Evolutionary conservation across 257 asterid genomes (phyloP).

Genomic region (Rauvolfia tetraphylla): DNA sequence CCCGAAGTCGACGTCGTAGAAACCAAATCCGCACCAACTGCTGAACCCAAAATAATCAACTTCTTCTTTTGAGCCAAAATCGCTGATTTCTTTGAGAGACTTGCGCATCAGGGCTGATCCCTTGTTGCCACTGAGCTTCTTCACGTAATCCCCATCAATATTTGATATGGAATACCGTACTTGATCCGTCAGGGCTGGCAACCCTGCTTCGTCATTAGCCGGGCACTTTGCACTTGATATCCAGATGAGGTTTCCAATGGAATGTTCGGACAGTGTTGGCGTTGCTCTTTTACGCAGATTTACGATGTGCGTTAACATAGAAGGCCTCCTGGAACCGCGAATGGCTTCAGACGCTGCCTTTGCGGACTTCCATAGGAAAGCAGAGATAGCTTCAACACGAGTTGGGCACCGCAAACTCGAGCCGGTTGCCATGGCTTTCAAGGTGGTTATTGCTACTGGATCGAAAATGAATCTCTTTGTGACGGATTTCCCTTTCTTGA

Average conservation of each 20-base stretch:
- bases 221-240: constrained; percentile 37
- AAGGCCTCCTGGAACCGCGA: constrained; percentile 25
- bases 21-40: constrained; percentile 77
- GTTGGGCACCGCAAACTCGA: constrained; percentile 27
- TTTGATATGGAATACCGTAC: constrained; percentile 35
- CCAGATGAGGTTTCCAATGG: constrained; percentile 71
- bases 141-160: constrained; percentile 38
- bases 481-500: constrained; percentile 51
- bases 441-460: constrained; percentile 29
- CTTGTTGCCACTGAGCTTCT: constrained; percentile 38
- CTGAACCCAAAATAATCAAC: constrained; percentile 53
- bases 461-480: constrained; percentile 61
- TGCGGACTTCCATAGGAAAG: constrained; percentile 57
- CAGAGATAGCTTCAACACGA: constrained; percentile 62
- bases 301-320: constrained; percentile 62
- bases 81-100: constrained; percentile 46
- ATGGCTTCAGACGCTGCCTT: constrained; percentile 35
- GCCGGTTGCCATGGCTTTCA: constrained; percentile 30
- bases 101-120: constrained; percentile 39
- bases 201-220: constrained; percentile 2
- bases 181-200: constrained; percentile 31
- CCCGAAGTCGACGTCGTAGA: constrained; percentile 68
- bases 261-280: constrained; percentile 33
- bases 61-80: constrained; percentile 30
- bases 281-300: constrained; percentile 50